phyloP scores from a whole-genome alignment of 2,329 filamentous ascomycete species.

The Davidsoniella virescens region DNA sequence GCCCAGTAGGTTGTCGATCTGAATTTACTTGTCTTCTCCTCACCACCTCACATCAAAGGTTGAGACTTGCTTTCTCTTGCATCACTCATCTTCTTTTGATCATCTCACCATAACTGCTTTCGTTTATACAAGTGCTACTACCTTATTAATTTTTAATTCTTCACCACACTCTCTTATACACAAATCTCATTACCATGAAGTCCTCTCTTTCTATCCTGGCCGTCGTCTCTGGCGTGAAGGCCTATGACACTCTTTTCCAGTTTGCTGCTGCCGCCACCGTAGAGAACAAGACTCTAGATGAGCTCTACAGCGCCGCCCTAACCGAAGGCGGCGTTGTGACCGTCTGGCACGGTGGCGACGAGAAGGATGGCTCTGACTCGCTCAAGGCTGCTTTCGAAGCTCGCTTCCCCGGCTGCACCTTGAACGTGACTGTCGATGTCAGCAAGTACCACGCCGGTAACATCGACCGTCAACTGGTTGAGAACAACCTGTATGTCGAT shows the following conservation, averaged over 20 bases:
- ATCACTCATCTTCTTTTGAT: too few species aligned
- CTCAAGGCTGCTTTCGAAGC: constrained; percentile 29
- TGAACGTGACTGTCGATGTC: constrained; percentile 37
- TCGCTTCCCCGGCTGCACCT: constrained; percentile 31
- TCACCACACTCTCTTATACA: too few species aligned
- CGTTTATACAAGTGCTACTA: too few species aligned
- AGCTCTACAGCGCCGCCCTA: constrained; percentile 33
- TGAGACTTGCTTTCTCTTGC: too few species aligned
- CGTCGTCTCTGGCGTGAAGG: background rate
- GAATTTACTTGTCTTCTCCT: too few species aligned
- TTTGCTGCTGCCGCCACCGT: constrained; percentile 16
- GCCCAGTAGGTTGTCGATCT: too few species aligned
- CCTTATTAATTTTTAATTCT: background rate
- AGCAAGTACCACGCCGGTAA: constrained; percentile 37
- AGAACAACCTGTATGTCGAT: constrained; percentile 26
- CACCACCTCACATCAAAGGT: too few species aligned
- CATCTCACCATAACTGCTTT: too few species aligned
- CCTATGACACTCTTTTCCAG: constrained; percentile 17
- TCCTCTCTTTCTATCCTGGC: background rate
- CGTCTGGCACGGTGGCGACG: constrained; percentile 33
- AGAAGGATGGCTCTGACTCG: constrained; percentile 22
- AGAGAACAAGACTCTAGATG: constrained; percentile 31
- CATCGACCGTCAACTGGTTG: constrained; percentile 29
- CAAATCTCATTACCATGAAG: constrained; percentile 1
- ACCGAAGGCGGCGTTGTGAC: constrained; percentile 30